Conservation (phyloP, 768 basidiomycete species). For the Boletus speciosus region DNA sequence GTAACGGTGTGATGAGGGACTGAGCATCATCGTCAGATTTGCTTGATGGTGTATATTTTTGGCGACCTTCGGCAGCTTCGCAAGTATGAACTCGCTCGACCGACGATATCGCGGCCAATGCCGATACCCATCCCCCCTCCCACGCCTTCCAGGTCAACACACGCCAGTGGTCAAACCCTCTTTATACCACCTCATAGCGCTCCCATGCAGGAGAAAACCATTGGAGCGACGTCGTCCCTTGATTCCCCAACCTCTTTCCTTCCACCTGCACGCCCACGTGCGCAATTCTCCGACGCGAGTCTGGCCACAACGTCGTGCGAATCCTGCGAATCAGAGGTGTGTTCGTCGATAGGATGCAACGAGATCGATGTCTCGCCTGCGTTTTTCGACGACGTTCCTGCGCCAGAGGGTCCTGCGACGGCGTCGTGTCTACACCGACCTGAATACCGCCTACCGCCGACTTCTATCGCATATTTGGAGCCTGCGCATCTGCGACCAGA, state of each 20-base stretch:
- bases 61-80: constrained; percentile 77
- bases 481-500: constrained; percentile 16
- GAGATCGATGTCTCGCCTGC: constrained; percentile 42
- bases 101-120: constrained; percentile 52
- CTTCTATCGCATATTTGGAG: constrained; percentile 19
- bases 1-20: not conserved
- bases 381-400: constrained; percentile 42
- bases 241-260: constrained; percentile 13
- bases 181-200: constrained; percentile 7
- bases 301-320: constrained; percentile 9
- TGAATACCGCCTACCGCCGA: constrained; percentile 22
- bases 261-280: not conserved
- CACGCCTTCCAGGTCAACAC: not conserved
- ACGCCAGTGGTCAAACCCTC: not conserved
- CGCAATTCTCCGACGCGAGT: constrained; percentile 10
- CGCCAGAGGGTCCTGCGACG: constrained; percentile 44
- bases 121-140: constrained; percentile 17
- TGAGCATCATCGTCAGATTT: constrained; percentile 36
- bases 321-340: constrained; percentile 17
- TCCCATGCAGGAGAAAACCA: constrained; percentile 3
- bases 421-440: constrained; percentile 34
- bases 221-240: not conserved
- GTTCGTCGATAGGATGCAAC: constrained; percentile 12
- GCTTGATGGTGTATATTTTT: constrained; percentile 74
- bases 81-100: constrained; percentile 73